phyloP scores from a whole-genome alignment of 352 stramenopile species.

The Globisporangium nodosum region DNA sequence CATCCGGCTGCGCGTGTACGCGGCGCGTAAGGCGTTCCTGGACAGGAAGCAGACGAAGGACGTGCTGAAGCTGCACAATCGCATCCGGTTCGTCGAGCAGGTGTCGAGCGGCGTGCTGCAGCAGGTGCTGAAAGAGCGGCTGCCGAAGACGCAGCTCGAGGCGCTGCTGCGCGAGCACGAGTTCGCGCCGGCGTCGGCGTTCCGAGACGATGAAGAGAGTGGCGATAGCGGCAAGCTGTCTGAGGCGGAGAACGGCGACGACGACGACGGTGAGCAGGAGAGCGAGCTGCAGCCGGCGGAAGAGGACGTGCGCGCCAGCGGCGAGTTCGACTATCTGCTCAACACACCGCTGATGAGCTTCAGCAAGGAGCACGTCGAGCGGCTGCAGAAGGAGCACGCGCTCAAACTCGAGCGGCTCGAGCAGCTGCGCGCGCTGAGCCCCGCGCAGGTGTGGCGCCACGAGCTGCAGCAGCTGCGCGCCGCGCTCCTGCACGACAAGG shows the following conservation, averaged over 20 bases:
- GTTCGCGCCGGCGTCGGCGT: conserved; percentile 46
- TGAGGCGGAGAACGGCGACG: conserved; percentile 12
- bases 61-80: conserved; percentile 91
- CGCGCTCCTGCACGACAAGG: conserved; percentile 58
- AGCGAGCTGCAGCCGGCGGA: neutral
- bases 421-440: conserved; percentile 78
- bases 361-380: conserved; percentile 93
- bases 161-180: conserved; percentile 37
- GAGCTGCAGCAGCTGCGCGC: conserved; percentile 58
- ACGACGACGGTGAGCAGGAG: conserved; percentile 15
- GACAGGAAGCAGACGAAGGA: conserved; percentile 81
- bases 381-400: conserved; percentile 89
- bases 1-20: conserved; percentile 89
- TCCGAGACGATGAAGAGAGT: conserved; percentile 22
- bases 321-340: conserved; percentile 96
- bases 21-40: conserved; percentile 75
- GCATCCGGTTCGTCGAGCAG: conserved; percentile 96
- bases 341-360: conserved; percentile 98
- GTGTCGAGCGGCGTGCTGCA: conserved; percentile 92
- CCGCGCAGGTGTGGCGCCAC: conserved; percentile 84
- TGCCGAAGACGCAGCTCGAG: conserved; percentile 57
- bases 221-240: conserved; percentile 12
- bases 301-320: conserved; percentile 23
- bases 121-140: conserved; percentile 77
- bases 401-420: conserved; percentile 87